phyloP scores from a whole-genome alignment of 2,329 filamentous ascomycete species.

The Ploettnerulaceae sp. region DNA sequence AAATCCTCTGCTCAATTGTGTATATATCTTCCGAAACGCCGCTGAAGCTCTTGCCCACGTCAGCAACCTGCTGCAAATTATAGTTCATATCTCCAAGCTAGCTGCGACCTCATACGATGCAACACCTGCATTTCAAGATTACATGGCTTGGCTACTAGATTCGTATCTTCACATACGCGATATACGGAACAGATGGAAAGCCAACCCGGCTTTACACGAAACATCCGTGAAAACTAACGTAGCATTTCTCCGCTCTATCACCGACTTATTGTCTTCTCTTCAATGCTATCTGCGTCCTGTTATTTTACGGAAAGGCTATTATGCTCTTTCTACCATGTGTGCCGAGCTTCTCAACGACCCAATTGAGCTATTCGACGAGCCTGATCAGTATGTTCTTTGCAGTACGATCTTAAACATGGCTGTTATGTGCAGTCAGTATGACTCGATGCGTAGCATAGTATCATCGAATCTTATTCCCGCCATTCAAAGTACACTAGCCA shows the following conservation, averaged over 20 bases:
- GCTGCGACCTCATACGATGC: constrained; percentile 25
- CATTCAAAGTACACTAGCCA: constrained; percentile 13
- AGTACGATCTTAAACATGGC: constrained; percentile 26
- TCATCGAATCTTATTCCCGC: constrained; percentile 25
- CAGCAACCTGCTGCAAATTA: constrained; percentile 27
- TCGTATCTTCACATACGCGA: constrained; percentile 27
- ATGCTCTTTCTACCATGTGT: constrained; percentile 27
- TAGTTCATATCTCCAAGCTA: constrained; percentile 29
- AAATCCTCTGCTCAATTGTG: constrained; percentile 16
- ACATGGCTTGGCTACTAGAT: constrained; percentile 33
- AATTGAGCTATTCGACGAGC: constrained; percentile 15
- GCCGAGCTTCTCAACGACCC: constrained; percentile 24
- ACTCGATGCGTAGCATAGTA: constrained; percentile 22
- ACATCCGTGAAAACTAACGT: constrained; percentile 10
- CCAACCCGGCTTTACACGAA: constrained; percentile 13
- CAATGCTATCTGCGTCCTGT: constrained; percentile 16
- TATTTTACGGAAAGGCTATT: constrained; percentile 32
- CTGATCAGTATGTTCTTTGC: constrained; percentile 17
- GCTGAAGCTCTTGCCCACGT: constrained; percentile 27
- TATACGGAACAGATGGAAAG: constrained; percentile 21
- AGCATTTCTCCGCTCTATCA: constrained; percentile 21
- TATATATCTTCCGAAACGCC: constrained; percentile 25
- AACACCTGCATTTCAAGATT: constrained; percentile 32
- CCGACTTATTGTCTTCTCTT: constrained; percentile 24
- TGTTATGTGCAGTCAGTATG: constrained; percentile 22